A percentile compares a stretch with the other conserved stretches of the same genome.
Evolutionary conservation across 176 grass and related monocot genomes (phyloP).

Genomic region (Carex scoparia): DNA sequence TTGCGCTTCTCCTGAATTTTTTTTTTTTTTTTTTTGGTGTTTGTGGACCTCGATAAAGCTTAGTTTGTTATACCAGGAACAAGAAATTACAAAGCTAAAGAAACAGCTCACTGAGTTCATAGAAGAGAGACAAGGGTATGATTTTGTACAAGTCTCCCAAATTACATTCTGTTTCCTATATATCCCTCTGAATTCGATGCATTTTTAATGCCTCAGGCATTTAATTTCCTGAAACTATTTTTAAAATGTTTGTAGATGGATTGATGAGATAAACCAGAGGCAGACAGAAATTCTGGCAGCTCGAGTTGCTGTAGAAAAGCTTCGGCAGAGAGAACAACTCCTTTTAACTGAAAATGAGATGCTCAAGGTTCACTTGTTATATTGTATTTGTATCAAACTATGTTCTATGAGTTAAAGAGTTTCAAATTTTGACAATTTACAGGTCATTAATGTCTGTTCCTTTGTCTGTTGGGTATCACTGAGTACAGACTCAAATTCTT

Average conservation of each 20-base stretch:
- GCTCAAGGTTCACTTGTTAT: slow-evolving; percentile 41
- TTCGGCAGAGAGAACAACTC: slow-evolving; percentile 60
- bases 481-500: neutral
- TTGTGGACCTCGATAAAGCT: slow-evolving; percentile 12
- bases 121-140: slow-evolving; percentile 85
- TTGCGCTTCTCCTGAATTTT: neutral
- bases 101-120: slow-evolving; percentile 70
- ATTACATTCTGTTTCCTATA: slow-evolving; percentile 12
- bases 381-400: neutral
- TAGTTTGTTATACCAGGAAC: slow-evolving; percentile 33
- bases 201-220: neutral
- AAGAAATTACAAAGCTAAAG: slow-evolving; percentile 68
- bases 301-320: slow-evolving; percentile 53
- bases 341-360: slow-evolving; percentile 85
- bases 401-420: neutral
- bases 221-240: slow-evolving; percentile 13
- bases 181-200: slow-evolving; percentile 7
- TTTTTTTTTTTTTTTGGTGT: neutral
- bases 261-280: slow-evolving; percentile 81
- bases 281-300: slow-evolving; percentile 68
- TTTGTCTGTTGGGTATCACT: neutral
- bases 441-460: neutral
- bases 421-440: neutral
- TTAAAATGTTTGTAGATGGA: slow-evolving; percentile 52
- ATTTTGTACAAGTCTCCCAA: slow-evolving; percentile 10